Conservation (phyloP, 2,329 filamentous ascomycete genomes). For the Trichoderma brevicompactum region DNA sequence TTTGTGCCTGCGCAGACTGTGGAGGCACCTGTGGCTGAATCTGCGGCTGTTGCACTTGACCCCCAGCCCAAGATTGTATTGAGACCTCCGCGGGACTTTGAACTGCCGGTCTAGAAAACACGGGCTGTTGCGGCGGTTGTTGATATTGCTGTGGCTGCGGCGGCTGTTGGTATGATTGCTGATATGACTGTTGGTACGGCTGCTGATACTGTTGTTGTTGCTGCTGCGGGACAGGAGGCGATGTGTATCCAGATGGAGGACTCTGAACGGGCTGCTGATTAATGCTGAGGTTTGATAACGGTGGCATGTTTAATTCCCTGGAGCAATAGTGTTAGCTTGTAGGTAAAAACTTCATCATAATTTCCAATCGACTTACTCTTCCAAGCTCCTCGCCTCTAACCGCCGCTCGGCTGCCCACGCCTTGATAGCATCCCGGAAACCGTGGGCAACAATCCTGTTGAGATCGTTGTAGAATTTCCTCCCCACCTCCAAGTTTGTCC, state of each 20-base stretch:
- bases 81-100: slow-evolving; percentile 51
- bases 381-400: slow-evolving; percentile 77
- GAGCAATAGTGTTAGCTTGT: slow-evolving; percentile 24
- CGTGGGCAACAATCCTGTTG: slow-evolving; percentile 76
- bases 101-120: slow-evolving; percentile 37
- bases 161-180: slow-evolving; percentile 25
- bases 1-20: slow-evolving; percentile 51
- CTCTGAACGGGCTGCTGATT: slow-evolving; percentile 38
- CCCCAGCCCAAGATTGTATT: slow-evolving; percentile 63
- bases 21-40: slow-evolving; percentile 49
- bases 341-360: slow-evolving; percentile 2
- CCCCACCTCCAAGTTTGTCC: slow-evolving; percentile 87
- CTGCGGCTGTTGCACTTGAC: slow-evolving; percentile 57
- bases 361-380: slow-evolving; percentile 60
- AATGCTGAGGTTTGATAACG: slow-evolving; percentile 51
- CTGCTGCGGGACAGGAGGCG: neutral
- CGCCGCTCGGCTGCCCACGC: slow-evolving; percentile 80
- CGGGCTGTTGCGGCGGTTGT: slow-evolving; percentile 34
- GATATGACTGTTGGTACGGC: slow-evolving; percentile 16
- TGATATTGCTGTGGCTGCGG: slow-evolving; percentile 30
- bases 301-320: slow-evolving; percentile 58
- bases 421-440: slow-evolving; percentile 78
- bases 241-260: slow-evolving; percentile 48
- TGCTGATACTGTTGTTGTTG: slow-evolving; percentile 18
- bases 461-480: slow-evolving; percentile 98